phyloP scores from a whole-genome alignment of 192 early-diverging fungal species.

The Gaertneriomyces semiglobifer region DNA sequence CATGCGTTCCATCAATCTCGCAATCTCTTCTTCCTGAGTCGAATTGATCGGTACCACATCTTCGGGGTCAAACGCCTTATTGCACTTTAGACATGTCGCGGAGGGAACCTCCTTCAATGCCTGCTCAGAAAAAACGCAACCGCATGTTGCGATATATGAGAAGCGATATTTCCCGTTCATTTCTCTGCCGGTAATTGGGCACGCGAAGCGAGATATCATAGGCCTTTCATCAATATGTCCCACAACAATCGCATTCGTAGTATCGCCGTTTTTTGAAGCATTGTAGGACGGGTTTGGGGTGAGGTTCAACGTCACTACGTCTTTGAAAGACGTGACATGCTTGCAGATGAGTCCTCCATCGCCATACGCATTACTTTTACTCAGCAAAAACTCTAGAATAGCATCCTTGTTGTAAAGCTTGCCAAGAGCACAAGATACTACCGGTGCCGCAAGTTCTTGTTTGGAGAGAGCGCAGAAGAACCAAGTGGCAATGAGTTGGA shows the following conservation, averaged over 20 bases:
- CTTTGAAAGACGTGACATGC: conserved; percentile 70
- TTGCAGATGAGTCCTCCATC: conserved; percentile 73
- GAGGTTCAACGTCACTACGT: conserved; percentile 66
- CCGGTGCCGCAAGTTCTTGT: conserved; percentile 57
- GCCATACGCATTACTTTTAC: conserved; percentile 61
- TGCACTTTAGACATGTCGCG: conserved; percentile 63
- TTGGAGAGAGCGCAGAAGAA: conserved; percentile 78
- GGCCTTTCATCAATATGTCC: conserved; percentile 33
- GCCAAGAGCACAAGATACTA: conserved; percentile 69
- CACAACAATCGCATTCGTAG: conserved; percentile 38
- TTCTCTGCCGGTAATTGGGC: conserved; percentile 78
- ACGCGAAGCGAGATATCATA: conserved; percentile 50
- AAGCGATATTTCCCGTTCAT: conserved; percentile 79
- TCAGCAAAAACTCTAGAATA: conserved; percentile 71
- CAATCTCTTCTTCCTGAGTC: conserved; percentile 53
- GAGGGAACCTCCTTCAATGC: conserved; percentile 70
- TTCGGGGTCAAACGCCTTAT: conserved; percentile 49
- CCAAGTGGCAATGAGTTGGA: conserved; percentile 62
- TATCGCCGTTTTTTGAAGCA: conserved; percentile 28
- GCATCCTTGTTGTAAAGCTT: conserved; percentile 83
- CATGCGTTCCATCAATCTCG: conserved; percentile 53
- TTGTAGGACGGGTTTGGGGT: conserved; percentile 60
- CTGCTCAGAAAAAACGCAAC: conserved; percentile 75
- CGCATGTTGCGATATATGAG: conserved; percentile 58
- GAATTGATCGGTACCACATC: conserved; percentile 75